A percentile compares a stretch with the other conserved stretches of the same genome.
Evolutionary conservation across 1,284 basidiomycete genomes (phyloP).

Genomic region (Cutaneotrichosporon spelunceum): DNA sequence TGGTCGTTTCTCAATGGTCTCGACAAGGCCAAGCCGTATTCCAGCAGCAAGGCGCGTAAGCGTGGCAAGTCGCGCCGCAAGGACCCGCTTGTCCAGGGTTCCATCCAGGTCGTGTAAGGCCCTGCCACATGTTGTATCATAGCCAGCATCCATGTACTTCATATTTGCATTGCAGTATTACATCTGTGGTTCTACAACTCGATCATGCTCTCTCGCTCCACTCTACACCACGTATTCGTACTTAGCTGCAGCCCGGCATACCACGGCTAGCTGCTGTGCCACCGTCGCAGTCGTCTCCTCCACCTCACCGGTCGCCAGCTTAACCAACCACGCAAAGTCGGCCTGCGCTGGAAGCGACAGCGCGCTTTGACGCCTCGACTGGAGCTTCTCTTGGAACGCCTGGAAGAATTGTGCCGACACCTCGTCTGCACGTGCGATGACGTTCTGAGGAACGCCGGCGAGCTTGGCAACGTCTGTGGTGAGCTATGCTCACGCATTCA

Average conservation of each 20-base stretch:
- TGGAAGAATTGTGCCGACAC: constrained; percentile 84
- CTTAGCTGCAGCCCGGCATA: constrained; percentile 24
- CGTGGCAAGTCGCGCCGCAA: constrained; percentile 41
- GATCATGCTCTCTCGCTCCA: background rate
- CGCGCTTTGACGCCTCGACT: constrained; percentile 61
- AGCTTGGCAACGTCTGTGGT: constrained; percentile 71
- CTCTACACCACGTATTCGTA: constrained; percentile 1
- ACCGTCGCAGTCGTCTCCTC: constrained; percentile 22
- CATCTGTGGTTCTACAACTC: background rate
- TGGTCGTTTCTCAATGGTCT: constrained; percentile 23
- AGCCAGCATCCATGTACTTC: background rate
- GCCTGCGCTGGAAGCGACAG: constrained; percentile 76
- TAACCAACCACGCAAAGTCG: constrained; percentile 72
- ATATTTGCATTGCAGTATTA: background rate
- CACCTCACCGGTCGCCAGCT: constrained; percentile 19
- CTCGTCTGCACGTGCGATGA: constrained; percentile 77
- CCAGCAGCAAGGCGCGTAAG: constrained; percentile 26
- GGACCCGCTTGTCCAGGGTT: constrained; percentile 43
- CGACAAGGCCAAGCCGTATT: constrained; percentile 6
- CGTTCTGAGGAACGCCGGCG: constrained; percentile 66
- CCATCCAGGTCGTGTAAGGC: constrained; percentile 24
- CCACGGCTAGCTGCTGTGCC: constrained; percentile 35
- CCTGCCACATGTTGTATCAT: background rate
- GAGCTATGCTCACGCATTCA: constrained; percentile 33
- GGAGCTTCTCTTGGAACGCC: constrained; percentile 73